A percentile compares a stretch with the other conserved stretches of the same genome.
These are phyloP conservation scores for Blastobotrys raffinosifermentans DNA, from an alignment of 1,139 yeast genomes.

Conservation along the genomic window DNA sequence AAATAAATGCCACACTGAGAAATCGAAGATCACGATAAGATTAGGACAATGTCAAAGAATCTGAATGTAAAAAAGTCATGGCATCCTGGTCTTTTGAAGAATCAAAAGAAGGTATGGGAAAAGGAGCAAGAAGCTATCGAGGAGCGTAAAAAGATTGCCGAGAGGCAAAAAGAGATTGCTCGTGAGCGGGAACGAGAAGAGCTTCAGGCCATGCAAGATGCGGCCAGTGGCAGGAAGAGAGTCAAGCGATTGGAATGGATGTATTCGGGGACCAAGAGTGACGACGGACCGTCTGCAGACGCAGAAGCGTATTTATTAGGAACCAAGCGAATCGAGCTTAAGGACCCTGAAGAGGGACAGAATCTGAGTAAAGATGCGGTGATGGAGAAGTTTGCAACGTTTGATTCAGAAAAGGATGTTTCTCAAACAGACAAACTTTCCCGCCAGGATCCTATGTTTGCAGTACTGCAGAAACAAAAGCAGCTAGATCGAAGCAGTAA, in stretches of 20 bases:
- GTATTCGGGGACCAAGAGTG: slow-evolving; percentile 51
- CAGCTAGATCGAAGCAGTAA: slow-evolving; percentile 16
- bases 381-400: slow-evolving; percentile 14
- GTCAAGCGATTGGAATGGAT: slow-evolving; percentile 71
- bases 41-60: slow-evolving; percentile 42
- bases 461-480: slow-evolving; percentile 41
- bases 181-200: slow-evolving; percentile 61
- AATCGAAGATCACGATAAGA: no score
- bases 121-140: slow-evolving; percentile 71
- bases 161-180: slow-evolving; percentile 58
- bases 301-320: slow-evolving; percentile 48
- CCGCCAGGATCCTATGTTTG: slow-evolving; percentile 53
- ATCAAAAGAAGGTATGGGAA: slow-evolving; percentile 82
- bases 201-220: slow-evolving; percentile 47
- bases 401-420: slow-evolving; percentile 18
- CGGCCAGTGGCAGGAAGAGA: slow-evolving; percentile 41
- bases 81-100: slow-evolving; percentile 86
- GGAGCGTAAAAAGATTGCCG: slow-evolving; percentile 62
- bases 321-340: slow-evolving; percentile 41
- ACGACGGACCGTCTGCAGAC: slow-evolving; percentile 23
- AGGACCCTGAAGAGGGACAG: slow-evolving; percentile 11
- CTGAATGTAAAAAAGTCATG: slow-evolving; percentile 88
- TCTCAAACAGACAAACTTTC: slow-evolving; percentile 26
- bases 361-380: slow-evolving; percentile 15
- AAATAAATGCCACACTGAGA: no score